These are phyloP conservation scores for Diplocarpon mali DNA, from an alignment of 2,329 filamentous ascomycete genomes.

Conservation along the genomic window DNA sequence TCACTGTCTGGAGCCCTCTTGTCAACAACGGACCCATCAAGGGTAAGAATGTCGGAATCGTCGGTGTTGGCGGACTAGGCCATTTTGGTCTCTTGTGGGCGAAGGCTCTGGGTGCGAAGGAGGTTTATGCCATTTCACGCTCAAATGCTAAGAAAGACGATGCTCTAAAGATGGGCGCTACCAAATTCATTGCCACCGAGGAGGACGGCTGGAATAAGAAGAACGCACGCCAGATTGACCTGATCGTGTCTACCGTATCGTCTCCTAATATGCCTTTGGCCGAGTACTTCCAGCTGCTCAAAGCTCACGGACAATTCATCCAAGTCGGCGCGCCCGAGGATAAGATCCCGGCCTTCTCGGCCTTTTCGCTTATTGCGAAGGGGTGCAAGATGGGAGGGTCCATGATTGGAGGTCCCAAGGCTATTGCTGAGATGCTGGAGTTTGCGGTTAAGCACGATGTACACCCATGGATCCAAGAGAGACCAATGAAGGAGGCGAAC, in stretches of 20 bases:
- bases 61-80: constrained; percentile 63
- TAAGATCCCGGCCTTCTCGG: constrained; percentile 39
- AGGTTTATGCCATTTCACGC: constrained; percentile 53
- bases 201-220: constrained; percentile 49
- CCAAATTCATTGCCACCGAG: constrained; percentile 40
- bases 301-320: constrained; percentile 48
- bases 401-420: constrained; percentile 30
- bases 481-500: constrained; percentile 48
- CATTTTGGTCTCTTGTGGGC: constrained; percentile 65
- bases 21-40: constrained; percentile 55
- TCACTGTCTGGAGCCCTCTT: constrained; percentile 63
- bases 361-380: constrained; percentile 46
- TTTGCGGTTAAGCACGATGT: constrained; percentile 48
- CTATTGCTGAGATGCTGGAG: constrained; percentile 51
- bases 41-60: constrained; percentile 59
- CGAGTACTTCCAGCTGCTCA: constrained; percentile 50
- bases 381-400: constrained; percentile 36
- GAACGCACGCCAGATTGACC: constrained; percentile 40
- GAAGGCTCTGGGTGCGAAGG: constrained; percentile 57
- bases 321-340: constrained; percentile 58
- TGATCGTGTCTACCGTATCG: constrained; percentile 49
- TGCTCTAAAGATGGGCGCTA: constrained; percentile 50
- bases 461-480: constrained; percentile 44
- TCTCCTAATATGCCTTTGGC: constrained; percentile 48
- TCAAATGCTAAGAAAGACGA: constrained; percentile 46